Evolutionary conservation across 2,329 filamentous ascomycete species (phyloP).

Genomic region (Stachybotrys chartarum): DNA sequence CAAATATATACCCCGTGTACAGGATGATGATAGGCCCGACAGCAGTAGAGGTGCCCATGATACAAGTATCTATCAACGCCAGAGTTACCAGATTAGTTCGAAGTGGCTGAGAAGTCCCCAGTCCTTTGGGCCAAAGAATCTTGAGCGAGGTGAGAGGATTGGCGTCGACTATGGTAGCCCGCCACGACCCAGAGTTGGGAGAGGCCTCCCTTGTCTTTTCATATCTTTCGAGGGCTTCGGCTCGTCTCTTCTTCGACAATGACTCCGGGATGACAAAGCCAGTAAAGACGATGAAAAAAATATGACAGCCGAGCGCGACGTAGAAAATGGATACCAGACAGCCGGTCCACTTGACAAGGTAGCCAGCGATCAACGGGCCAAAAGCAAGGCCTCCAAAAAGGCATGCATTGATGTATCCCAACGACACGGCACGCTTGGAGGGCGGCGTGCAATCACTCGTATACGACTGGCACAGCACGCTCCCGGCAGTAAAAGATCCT

Average conservation of each 20-base stretch:
- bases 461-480: constrained; percentile 74
- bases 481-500: constrained; percentile 82
- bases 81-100: constrained; percentile 78
- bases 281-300: constrained; percentile 66
- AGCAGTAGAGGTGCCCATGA: constrained; percentile 78
- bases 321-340: constrained; percentile 80
- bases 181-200: constrained; percentile 15
- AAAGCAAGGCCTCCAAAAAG: constrained; percentile 84
- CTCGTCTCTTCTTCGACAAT: constrained; percentile 64
- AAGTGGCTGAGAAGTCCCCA: constrained; percentile 49
- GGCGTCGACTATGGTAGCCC: constrained; percentile 31
- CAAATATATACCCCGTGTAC: constrained; percentile 74
- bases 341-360: constrained; percentile 70
- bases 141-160: constrained; percentile 73
- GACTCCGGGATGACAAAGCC: constrained; percentile 76
- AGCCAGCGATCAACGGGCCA: constrained; percentile 75
- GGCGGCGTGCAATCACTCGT: constrained; percentile 82
- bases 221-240: constrained; percentile 63
- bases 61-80: constrained; percentile 70
- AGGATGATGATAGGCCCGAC: constrained; percentile 74
- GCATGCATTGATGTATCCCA: constrained; percentile 85
- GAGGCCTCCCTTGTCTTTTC: constrained; percentile 34
- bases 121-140: constrained; percentile 67
- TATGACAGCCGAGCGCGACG: constrained; percentile 64
- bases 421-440: constrained; percentile 70